Percentiles rank a stretch among this genome's conserved stretches.
Conservation (phyloP, 257 asterid species). For the Ballota nigra region DNA sequence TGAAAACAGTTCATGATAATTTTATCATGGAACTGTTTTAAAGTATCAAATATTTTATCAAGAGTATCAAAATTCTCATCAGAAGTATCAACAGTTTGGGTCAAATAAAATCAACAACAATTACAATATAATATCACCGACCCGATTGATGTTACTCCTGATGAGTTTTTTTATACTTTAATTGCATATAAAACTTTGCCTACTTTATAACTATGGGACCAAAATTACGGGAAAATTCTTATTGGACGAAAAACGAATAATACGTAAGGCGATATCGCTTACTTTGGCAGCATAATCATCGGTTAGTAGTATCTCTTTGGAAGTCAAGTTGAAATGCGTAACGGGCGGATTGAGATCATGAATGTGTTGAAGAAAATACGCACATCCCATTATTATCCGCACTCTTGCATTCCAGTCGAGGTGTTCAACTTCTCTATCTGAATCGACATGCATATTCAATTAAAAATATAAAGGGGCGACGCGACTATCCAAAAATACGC, state of each 20-base stretch:
- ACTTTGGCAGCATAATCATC: slow-evolving; percentile 99
- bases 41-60: no score
- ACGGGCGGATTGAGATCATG: slow-evolving; percentile 80
- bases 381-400: slow-evolving; percentile 82
- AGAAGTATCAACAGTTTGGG: no score
- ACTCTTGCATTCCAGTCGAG: slow-evolving; percentile 85
- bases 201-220: background rate
- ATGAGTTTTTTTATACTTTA: no score
- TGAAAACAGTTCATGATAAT: no score
- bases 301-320: slow-evolving; percentile 60
- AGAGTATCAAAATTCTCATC: no score
- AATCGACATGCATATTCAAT: background rate
- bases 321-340: slow-evolving; percentile 51
- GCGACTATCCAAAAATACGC: background rate
- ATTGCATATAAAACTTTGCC: no score
- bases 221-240: background rate
- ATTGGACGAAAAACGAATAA: background rate
- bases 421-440: slow-evolving; percentile 82
- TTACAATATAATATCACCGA: no score
- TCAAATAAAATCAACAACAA: no score
- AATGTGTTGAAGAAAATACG: slow-evolving; percentile 82
- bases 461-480: background rate
- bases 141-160: no score
- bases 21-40: no score
- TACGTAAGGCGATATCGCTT: slow-evolving; percentile 18